Percentiles rank a stretch among this genome's conserved stretches.
phyloP scores from a whole-genome alignment of 2,329 filamentous ascomycete species.

The Zymoseptoria brevis region DNA sequence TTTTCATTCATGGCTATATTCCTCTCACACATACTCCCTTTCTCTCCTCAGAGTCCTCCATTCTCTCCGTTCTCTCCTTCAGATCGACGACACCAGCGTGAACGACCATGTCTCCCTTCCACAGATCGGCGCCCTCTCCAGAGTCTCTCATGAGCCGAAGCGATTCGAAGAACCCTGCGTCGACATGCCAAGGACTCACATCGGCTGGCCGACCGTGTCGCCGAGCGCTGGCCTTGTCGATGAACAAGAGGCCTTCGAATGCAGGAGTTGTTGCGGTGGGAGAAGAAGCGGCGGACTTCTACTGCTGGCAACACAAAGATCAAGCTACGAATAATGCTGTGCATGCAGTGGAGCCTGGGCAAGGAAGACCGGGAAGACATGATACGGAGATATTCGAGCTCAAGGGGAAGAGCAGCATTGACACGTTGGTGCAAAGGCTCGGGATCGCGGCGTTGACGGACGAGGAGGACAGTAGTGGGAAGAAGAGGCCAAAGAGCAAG shows the following conservation, averaged over 20 bases:
- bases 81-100: background rate
- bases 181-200: slow-evolving; percentile 84
- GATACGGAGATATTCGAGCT: slow-evolving; percentile 46
- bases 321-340: slow-evolving; percentile 50
- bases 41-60: background rate
- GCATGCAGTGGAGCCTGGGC: slow-evolving; percentile 7
- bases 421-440: slow-evolving; percentile 74
- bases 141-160: slow-evolving; percentile 69
- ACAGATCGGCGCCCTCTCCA: slow-evolving; percentile 38
- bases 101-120: background rate
- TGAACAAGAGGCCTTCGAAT: slow-evolving; percentile 1
- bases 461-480: slow-evolving; percentile 5
- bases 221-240: slow-evolving; percentile 51
- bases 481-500: slow-evolving; percentile 3
- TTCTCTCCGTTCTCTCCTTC: background rate
- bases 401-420: slow-evolving; percentile 66
- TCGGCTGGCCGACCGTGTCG: slow-evolving; percentile 75
- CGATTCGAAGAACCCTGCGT: slow-evolving; percentile 75
- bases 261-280: slow-evolving; percentile 35
- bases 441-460: slow-evolving; percentile 37
- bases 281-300: slow-evolving; percentile 55
- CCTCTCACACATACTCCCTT: slow-evolving; percentile 37
- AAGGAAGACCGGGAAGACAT: slow-evolving; percentile 12
- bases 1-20: background rate
- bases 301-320: slow-evolving; percentile 93